Conservation (phyloP, 768 basidiomycete species). For the Mycena vulgaris region DNA sequence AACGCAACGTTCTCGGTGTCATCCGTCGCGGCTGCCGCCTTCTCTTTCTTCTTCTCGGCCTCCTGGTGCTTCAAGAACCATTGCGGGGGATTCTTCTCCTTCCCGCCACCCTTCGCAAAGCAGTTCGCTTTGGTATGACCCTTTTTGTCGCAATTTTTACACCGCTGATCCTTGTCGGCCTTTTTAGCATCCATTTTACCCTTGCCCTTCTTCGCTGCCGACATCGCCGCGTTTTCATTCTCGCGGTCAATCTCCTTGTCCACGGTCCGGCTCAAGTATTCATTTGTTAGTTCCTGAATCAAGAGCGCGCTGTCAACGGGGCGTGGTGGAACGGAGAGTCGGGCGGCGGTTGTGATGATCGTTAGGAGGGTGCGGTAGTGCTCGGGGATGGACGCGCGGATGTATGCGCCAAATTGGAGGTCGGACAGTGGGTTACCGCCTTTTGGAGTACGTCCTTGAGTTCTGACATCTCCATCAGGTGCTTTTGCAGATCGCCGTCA, state of each 20-base stretch:
- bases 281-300: constrained; percentile 3
- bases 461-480: neutral
- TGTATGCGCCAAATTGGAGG: constrained; percentile 5
- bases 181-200: neutral
- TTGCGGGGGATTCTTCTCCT: constrained; percentile 37
- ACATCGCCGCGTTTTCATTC: neutral
- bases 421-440: constrained; percentile 1
- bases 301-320: constrained; percentile 1
- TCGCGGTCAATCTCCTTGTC: neutral
- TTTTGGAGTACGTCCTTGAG: neutral
- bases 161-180: constrained; percentile 16
- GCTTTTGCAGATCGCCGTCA: neutral
- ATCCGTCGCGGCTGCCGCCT: constrained; percentile 25
- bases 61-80: constrained; percentile 43
- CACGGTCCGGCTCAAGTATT: neutral
- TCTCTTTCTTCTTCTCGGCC: constrained; percentile 32
- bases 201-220: constrained; percentile 19
- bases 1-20: constrained; percentile 18
- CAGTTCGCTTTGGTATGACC: constrained; percentile 49
- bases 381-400: neutral
- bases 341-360: constrained; percentile 6
- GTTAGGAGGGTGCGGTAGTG: constrained; percentile 8
- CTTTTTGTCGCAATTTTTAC: constrained; percentile 47
- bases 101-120: constrained; percentile 52
- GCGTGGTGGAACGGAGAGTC: constrained; percentile 3